Evolutionary conservation across 495 filamentous ascomycete genomes (phyloP).

Genomic region (Pseudevernia furfuracea): DNA sequence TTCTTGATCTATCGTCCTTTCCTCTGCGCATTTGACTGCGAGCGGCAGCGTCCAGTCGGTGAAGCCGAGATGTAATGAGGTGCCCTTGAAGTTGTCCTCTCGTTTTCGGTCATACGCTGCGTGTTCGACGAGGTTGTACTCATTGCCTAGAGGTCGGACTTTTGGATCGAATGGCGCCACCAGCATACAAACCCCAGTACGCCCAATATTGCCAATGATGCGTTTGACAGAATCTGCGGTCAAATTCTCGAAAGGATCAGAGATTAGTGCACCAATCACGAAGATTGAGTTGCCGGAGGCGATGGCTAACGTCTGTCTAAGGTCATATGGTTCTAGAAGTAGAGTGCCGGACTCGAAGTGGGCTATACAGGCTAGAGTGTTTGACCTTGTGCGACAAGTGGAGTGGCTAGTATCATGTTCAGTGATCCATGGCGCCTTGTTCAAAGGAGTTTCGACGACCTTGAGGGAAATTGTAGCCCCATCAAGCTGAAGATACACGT

Average conservation of each 20-base stretch:
- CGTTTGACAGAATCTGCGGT: conserved; percentile 2
- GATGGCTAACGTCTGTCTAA: conserved; percentile 22
- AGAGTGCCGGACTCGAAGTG: conserved; percentile 17
- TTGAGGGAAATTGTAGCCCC: conserved; percentile 19
- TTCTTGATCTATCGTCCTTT: conserved; percentile 16
- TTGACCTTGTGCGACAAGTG: not conserved
- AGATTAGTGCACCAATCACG: conserved; percentile 18
- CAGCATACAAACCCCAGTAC: conserved; percentile 20
- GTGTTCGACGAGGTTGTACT: conserved; percentile 23
- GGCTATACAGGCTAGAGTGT: conserved; percentile 16
- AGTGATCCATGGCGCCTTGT: conserved; percentile 8
- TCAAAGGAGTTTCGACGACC: conserved; percentile 10
- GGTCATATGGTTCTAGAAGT: conserved; percentile 9
- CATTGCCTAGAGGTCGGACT: conserved; percentile 12
- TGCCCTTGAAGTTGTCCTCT: conserved; percentile 21
- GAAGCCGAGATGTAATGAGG: conserved; percentile 22
- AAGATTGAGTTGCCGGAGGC: conserved; percentile 24
- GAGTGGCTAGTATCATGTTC: not conserved
- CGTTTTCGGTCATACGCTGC: conserved; percentile 18
- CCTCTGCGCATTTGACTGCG: conserved; percentile 8
- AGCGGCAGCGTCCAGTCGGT: conserved; percentile 20
- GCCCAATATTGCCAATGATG: conserved; percentile 23
- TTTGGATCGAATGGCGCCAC: conserved; percentile 17
- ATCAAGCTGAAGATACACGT: conserved; percentile 9
- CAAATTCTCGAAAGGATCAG: conserved; percentile 17